Evolutionary conservation across 306 rosid genomes (phyloP).

Genomic region (Corylus heterophylla): DNA sequence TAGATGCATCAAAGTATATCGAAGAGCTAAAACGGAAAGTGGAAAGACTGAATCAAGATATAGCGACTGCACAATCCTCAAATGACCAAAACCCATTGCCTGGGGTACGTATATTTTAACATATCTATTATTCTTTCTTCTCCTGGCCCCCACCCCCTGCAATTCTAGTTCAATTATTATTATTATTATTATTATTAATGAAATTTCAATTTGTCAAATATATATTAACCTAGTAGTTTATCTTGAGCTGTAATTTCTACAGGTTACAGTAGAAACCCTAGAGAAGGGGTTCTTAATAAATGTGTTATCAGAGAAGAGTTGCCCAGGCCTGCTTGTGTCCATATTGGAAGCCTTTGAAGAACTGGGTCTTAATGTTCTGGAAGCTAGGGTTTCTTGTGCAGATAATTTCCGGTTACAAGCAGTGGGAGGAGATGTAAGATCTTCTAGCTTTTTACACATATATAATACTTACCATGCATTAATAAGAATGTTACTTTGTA

Average conservation of each 20-base stretch:
- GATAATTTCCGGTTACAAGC: constrained; percentile 84
- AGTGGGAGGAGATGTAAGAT: constrained; percentile 80
- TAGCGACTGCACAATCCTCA: constrained; percentile 58
- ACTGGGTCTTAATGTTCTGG: constrained; percentile 74
- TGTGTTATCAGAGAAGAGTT: constrained; percentile 60
- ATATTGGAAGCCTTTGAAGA: constrained; percentile 83
- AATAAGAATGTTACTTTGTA: no score
- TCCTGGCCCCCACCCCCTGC: neutral
- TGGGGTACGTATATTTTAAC: constrained; percentile 43
- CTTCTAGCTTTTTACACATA: neutral
- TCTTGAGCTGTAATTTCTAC: constrained; percentile 21
- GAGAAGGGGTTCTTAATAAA: constrained; percentile 80
- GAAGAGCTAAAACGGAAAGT: constrained; percentile 83
- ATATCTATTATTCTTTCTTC: neutral
- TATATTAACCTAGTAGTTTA: neutral
- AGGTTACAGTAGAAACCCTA: constrained; percentile 89
- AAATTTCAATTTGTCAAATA: neutral
- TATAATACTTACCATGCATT: neutral
- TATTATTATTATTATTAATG: neutral
- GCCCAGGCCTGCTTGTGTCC: constrained; percentile 85
- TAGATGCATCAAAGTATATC: constrained; percentile 89
- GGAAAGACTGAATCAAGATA: constrained; percentile 73
- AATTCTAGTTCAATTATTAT: neutral
- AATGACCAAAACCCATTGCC: constrained; percentile 54
- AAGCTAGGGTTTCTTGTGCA: constrained; percentile 99